Conservation (phyloP, 1,139 yeast species). For the Pichia norvegensis region DNA sequence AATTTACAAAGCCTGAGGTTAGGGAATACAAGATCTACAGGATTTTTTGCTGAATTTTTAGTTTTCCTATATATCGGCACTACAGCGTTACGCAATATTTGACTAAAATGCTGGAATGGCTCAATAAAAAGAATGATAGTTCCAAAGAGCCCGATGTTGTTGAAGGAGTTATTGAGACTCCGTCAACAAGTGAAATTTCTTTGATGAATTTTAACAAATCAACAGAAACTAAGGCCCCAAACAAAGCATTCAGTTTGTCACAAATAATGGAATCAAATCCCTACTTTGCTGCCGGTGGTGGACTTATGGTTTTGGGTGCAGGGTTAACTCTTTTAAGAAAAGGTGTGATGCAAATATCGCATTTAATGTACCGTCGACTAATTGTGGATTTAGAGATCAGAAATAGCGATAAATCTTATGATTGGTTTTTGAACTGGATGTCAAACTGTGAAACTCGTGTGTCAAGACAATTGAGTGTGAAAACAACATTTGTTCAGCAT, state of each 20-base stretch:
- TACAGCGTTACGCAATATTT: no score
- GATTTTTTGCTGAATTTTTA: no score
- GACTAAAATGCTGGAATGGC: background rate
- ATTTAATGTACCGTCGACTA: conserved; percentile 70
- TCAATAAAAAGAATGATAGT: background rate
- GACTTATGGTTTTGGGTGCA: conserved; percentile 88
- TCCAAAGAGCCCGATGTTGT: conserved; percentile 1
- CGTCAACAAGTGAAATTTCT: conserved; percentile 15
- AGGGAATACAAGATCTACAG: no score
- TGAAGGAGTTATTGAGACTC: conserved; percentile 14
- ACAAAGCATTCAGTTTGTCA: conserved; percentile 33
- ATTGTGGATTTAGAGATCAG: conserved; percentile 91
- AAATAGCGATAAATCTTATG: conserved; percentile 84
- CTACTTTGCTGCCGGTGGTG: conserved; percentile 96
- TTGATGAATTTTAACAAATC: conserved; percentile 16
- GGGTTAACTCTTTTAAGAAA: conserved; percentile 72
- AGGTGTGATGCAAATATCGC: conserved; percentile 56
- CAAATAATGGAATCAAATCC: conserved; percentile 70
- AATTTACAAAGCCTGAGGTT: no score
- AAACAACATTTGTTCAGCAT: conserved; percentile 80
- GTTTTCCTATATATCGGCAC: no score
- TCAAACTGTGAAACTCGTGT: conserved; percentile 64
- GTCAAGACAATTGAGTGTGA: conserved; percentile 83
- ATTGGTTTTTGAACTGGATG: conserved; percentile 98
- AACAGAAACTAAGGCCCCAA: conserved; percentile 5